Evolutionary conservation across 2,329 filamentous ascomycete genomes (phyloP).

Genomic region (Epichloe sp.): DNA sequence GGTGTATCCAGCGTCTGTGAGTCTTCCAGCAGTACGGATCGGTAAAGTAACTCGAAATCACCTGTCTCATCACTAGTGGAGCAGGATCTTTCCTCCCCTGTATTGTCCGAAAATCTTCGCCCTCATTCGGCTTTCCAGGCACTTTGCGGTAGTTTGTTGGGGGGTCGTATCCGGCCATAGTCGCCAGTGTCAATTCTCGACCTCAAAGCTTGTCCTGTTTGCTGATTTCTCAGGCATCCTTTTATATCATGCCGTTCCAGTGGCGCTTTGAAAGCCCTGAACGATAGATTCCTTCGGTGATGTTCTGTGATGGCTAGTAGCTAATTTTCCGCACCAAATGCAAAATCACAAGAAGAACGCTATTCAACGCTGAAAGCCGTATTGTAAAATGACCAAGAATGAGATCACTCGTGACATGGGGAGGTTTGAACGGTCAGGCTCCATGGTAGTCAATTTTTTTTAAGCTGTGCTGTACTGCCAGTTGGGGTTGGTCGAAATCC

Average conservation of each 20-base stretch:
- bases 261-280: not conserved
- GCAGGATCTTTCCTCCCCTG: not conserved
- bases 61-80: not conserved
- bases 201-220: not conserved
- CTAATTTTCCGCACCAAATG: not conserved
- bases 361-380: not conserved
- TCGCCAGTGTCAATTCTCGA: not conserved
- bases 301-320: not conserved
- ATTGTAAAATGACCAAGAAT: not conserved
- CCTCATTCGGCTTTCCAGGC: not conserved
- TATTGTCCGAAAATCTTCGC: not conserved
- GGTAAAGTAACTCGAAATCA: too few species aligned
- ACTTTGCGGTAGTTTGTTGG: too few species aligned
- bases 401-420: not conserved
- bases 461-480: too few species aligned
- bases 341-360: too few species aligned
- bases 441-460: not conserved
- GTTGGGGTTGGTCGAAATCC: too few species aligned
- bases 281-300: too few species aligned
- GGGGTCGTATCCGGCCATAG: not conserved
- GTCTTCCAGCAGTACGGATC: not conserved
- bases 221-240: not conserved
- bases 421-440: not conserved
- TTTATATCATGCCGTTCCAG: not conserved
- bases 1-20: conserved; percentile 1